phyloP scores from a whole-genome alignment of 1,284 basidiomycete species.

The Hemileia vastatrix region DNA sequence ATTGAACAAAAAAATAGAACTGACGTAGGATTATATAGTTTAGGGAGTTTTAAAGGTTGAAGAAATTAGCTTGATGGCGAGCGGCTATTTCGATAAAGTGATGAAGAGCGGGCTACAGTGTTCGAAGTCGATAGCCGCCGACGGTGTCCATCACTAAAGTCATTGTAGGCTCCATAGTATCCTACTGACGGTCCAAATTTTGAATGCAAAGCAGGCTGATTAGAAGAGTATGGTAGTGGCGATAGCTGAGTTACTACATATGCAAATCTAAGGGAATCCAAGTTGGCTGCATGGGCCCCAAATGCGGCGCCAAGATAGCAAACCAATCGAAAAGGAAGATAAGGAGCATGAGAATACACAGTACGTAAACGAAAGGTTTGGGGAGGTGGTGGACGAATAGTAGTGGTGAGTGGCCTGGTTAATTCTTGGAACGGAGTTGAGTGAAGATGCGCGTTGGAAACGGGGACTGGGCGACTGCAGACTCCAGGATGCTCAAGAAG shows the following conservation, averaged over 20 bases:
- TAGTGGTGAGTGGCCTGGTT: conserved; percentile 5
- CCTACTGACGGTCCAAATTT: too few relatives aligned
- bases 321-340: conserved; percentile 16
- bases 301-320: conserved; percentile 15
- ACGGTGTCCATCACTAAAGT: too few relatives aligned
- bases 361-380: conserved; percentile 5
- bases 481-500: conserved; percentile 15
- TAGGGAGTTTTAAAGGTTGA: too few relatives aligned
- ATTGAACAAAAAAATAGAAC: too few relatives aligned
- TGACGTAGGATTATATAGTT: too few relatives aligned
- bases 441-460: conserved; percentile 8
- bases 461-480: conserved; percentile 10
- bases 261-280: conserved; percentile 6
- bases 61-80: too few relatives aligned
- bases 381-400: conserved; percentile 5
- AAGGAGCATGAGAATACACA: not conserved
- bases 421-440: conserved; percentile 8
- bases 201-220: too few relatives aligned
- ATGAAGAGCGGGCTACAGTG: too few relatives aligned
- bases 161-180: too few relatives aligned
- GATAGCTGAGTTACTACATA: conserved; percentile 15
- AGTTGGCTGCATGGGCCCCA: conserved; percentile 11
- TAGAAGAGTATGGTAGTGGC: too few relatives aligned
- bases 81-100: too few relatives aligned
- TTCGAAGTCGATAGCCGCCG: too few relatives aligned